Conservation (phyloP, 2,329 filamentous ascomycete species). For the Diaporthe batatas region DNA sequence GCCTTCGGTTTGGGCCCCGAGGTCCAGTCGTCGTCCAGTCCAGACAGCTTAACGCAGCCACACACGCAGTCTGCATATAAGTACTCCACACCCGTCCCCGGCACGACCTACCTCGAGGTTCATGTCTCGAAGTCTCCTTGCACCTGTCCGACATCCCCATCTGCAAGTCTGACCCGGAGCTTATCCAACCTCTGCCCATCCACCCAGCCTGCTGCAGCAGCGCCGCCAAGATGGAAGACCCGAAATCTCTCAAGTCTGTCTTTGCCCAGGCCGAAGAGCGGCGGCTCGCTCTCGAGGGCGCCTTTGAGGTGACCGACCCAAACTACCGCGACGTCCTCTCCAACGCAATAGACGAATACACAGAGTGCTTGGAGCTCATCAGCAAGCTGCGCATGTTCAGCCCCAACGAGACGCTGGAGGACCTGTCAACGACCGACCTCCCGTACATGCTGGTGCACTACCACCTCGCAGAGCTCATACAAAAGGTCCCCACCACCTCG, state of each 20-base stretch:
- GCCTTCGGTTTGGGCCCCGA: background rate
- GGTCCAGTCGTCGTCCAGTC: background rate
- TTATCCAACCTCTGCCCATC: background rate
- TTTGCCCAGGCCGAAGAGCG: constrained; percentile 65
- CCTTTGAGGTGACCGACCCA: constrained; percentile 74
- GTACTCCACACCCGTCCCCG: constrained; percentile 7
- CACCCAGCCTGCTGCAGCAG: background rate
- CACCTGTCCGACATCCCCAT: constrained; percentile 32
- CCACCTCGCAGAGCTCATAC: constrained; percentile 82
- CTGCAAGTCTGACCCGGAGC: constrained; percentile 29
- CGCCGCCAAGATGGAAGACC: constrained; percentile 54
- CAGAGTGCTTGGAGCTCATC: constrained; percentile 78
- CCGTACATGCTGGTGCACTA: constrained; percentile 87
- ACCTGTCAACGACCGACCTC: constrained; percentile 85
- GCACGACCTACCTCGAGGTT: background rate
- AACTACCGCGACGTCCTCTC: constrained; percentile 77
- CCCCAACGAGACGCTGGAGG: constrained; percentile 88
- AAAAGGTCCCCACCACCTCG: constrained; percentile 70
- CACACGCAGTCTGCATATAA: background rate
- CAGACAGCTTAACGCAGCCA: background rate
- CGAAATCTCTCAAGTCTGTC: constrained; percentile 63
- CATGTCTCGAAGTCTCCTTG: constrained; percentile 14
- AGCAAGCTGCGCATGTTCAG: constrained; percentile 86
- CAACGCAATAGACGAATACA: constrained; percentile 77
- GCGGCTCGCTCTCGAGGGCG: constrained; percentile 70